Evolutionary conservation across 306 rosid genomes (phyloP).

Genomic region (Fragaria vesca): DNA sequence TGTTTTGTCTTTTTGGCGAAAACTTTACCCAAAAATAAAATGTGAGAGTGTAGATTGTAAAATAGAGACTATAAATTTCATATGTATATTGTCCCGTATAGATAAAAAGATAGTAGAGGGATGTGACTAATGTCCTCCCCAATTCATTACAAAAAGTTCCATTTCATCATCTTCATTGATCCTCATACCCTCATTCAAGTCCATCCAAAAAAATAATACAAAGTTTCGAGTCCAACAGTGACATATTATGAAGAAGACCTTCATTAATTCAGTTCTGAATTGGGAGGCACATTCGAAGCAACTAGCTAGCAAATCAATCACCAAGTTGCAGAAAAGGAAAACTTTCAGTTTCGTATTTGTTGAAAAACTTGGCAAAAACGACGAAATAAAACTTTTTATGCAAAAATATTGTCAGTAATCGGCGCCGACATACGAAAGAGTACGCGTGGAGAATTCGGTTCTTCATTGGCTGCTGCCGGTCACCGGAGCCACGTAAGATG

Average conservation of each 20-base stretch:
- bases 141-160: neutral
- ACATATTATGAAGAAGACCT: slow-evolving; percentile 1
- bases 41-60: no score
- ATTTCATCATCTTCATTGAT: neutral
- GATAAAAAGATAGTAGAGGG: no score
- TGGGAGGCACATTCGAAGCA: neutral
- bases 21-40: no score
- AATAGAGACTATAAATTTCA: no score
- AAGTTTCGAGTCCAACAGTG: neutral
- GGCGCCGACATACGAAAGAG: slow-evolving; percentile 23
- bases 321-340: slow-evolving; percentile 3
- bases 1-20: no score
- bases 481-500: neutral
- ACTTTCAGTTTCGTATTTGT: neutral
- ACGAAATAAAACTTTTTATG: neutral
- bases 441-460: slow-evolving; percentile 20
- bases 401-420: neutral
- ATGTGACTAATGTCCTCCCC: neutral
- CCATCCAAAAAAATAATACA: neutral
- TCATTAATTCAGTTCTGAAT: neutral
- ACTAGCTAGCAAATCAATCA: neutral
- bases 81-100: neutral
- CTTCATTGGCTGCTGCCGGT: slow-evolving; percentile 17
- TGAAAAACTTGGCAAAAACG: neutral
- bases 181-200: neutral